These are phyloP conservation scores for Pyrus betulifolia DNA, from an alignment of 306 rosid species.

Conservation along the genomic window DNA sequence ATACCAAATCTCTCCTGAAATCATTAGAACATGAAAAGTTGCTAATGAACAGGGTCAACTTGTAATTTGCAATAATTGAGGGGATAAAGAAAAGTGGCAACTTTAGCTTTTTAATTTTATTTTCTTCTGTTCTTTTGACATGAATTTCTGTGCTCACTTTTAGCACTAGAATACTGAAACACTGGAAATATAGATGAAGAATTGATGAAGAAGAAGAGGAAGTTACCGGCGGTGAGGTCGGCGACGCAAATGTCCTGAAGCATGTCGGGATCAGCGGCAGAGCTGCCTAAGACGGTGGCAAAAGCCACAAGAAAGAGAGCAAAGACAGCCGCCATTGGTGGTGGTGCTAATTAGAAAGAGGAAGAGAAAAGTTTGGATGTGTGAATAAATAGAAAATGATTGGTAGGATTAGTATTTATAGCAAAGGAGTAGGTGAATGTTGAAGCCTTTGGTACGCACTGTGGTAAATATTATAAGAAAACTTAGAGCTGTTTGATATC, in stretches of 20 bases:
- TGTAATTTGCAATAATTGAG: neutral
- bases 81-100: neutral
- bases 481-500: no score
- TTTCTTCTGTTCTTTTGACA: neutral
- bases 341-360: neutral
- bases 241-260: slow-evolving; percentile 95
- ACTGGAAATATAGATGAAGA: neutral
- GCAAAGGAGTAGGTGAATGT: neutral
- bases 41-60: neutral
- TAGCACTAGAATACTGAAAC: neutral
- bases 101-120: neutral
- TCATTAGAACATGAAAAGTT: neutral
- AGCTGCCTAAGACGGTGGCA: slow-evolving; percentile 28
- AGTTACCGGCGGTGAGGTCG: slow-evolving; percentile 55
- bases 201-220: neutral
- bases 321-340: slow-evolving; percentile 25
- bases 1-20: neutral
- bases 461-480: neutral
- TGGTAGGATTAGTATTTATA: neutral
- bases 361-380: neutral
- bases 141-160: neutral
- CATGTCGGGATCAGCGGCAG: slow-evolving; percentile 64
- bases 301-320: slow-evolving; percentile 23
- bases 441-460: neutral
- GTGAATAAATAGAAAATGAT: neutral